These are phyloP conservation scores for Xylaria acuta DNA, from an alignment of 495 filamentous ascomycete genomes.

Conservation along the genomic window DNA sequence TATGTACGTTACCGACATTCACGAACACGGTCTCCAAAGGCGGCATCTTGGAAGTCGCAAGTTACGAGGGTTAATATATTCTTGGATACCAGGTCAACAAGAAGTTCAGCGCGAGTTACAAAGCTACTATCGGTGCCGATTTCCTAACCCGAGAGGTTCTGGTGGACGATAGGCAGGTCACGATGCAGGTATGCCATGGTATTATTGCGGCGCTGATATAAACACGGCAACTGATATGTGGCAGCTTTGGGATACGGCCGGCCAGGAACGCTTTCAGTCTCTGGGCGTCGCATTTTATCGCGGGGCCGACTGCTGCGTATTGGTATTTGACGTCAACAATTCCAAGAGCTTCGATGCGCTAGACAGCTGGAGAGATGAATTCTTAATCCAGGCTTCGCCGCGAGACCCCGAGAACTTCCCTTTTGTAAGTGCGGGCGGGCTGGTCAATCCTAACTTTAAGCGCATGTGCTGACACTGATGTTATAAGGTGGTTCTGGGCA, in stretches of 20 bases:
- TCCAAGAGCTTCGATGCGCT: conserved; percentile 98
- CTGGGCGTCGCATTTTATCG: conserved; percentile 98
- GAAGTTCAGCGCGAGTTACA: conserved; percentile 99
- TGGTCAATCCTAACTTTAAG: not conserved
- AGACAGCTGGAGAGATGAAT: conserved; percentile 98
- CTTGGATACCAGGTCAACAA: conserved; percentile 84
- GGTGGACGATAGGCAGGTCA: conserved; percentile 95
- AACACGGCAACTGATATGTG: conserved; percentile 29
- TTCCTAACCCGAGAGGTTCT: conserved; percentile 98
- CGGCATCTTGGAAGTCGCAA: not conserved
- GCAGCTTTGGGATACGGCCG: conserved; percentile 97
- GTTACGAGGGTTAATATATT: not conserved
- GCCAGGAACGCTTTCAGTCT: conserved; percentile 97
- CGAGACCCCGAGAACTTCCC: conserved; percentile 97
- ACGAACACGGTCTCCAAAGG: conserved; percentile 17
- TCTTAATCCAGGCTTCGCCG: conserved; percentile 95
- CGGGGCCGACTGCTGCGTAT: conserved; percentile 96
- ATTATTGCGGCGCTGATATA: conserved; percentile 23
- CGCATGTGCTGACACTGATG: not conserved
- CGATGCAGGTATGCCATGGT: conserved; percentile 84
- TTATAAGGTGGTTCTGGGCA: conserved; percentile 84
- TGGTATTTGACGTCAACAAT: conserved; percentile 99
- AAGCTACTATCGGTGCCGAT: conserved; percentile 98
- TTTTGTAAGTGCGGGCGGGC: conserved; percentile 69
- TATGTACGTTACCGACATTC: conserved; percentile 71